Evolutionary conservation across 805 yeast genomes (phyloP).

Genomic region (Lachancea sp.): DNA sequence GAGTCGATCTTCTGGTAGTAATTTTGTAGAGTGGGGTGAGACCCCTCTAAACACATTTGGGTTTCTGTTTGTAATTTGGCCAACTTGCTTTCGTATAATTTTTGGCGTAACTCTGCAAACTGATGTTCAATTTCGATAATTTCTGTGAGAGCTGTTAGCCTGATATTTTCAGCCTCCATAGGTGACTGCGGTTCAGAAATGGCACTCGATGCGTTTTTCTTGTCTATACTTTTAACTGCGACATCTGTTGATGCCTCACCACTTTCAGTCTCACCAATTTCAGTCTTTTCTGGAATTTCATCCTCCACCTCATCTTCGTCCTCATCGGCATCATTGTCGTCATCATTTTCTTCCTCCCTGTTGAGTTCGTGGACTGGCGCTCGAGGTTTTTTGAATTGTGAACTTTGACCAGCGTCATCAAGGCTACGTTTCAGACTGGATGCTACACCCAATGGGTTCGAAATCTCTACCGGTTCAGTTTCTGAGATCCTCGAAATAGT

Average conservation of each 20-base stretch:
- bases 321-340: constrained; percentile 11
- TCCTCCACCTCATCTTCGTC: constrained; percentile 10
- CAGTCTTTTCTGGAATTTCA: constrained; percentile 9
- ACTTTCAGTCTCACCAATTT: constrained; percentile 11
- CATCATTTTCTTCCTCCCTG: constrained; percentile 11
- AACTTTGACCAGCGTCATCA: background rate
- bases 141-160: constrained; percentile 41
- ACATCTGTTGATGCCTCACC: constrained; percentile 10
- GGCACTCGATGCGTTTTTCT: background rate
- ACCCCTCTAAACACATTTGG: constrained; percentile 78
- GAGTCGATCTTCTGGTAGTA: constrained; percentile 66
- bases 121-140: constrained; percentile 76
- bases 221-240: background rate
- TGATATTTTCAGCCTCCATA: constrained; percentile 25
- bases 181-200: constrained; percentile 13
- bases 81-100: constrained; percentile 76
- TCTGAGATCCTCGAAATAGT: background rate
- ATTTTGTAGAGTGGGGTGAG: constrained; percentile 82
- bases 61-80: constrained; percentile 72
- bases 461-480: no score
- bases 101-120: constrained; percentile 81
- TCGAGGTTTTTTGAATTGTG: constrained; percentile 10
- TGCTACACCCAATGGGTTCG: background rate
- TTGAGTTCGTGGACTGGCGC: constrained; percentile 5
- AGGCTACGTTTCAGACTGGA: background rate